Evolutionary conservation across 345 rosid species (phyloP), one percentile per base, ranked within the genome.

Genomic region (Salix dunnii): DNA sequence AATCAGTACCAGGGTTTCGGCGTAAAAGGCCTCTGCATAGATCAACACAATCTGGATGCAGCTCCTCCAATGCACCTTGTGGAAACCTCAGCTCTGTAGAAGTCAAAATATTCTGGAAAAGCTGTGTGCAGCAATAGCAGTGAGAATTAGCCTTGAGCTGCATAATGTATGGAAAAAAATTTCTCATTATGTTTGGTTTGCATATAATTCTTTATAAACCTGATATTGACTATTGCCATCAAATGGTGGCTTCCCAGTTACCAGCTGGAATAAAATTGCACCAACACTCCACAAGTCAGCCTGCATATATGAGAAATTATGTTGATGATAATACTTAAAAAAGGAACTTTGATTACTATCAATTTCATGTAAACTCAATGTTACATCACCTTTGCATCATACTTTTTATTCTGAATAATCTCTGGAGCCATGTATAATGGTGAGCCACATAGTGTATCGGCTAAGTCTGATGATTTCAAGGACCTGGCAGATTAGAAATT

Each of bases 261-360:
- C 90, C 84, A 92, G 84, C 83, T 92, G 95, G 79, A 89, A 91
- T 80, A 92, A 83, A 73, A 92, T 87, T 35, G 93, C 95, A 58
- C 97, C 97, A 17, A 92, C 97, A 85, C 97, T 92, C 97, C 97
- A 92, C 78, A 92, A 83, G 77, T 92, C 96, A 83, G 96, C 97
- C 97, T 92, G 83, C 81, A 78, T 25, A 71, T 43, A 75, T 40
- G 67, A 64, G 65, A 75, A 43, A 78, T 68, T 4, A 53, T 35
- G 72, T 62, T 21, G 61, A 8, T 75, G 58, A 48, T 18, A 25
- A 68, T n/a, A 76, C 75, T 27, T 25, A 8, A 18, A 2, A 71
- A 38, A 65, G 7, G 17, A 42, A 42, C 46, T 61, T 18, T 23
- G 14, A 36, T 21, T 17, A 65, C 46, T 7, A 1, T 51, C 65